Percentiles rank a stretch among this genome's conserved stretches.
phyloP scores from a whole-genome alignment of 2,329 filamentous ascomycete genomes.

The Aaosphaeria arxii region DNA sequence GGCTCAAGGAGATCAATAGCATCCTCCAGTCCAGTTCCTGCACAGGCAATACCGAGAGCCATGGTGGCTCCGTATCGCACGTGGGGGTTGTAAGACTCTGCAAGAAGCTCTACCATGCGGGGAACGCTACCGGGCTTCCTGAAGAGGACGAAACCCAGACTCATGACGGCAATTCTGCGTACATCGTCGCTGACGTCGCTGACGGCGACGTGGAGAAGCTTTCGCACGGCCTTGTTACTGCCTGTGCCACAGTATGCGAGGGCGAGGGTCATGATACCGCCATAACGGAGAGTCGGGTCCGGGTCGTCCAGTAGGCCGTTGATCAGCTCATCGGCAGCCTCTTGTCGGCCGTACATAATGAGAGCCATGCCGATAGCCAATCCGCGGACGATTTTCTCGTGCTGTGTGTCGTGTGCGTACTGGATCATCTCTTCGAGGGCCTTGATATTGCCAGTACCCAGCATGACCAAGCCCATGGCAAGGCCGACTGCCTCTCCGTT shows the following conservation, averaged over 20 bases:
- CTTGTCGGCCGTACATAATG: conserved; percentile 96
- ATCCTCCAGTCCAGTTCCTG: conserved; percentile 91
- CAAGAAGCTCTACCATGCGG: conserved; percentile 96
- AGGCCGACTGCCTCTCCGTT: conserved; percentile 96
- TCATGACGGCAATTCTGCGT: conserved; percentile 93
- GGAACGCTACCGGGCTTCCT: conserved; percentile 95
- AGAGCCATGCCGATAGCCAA: conserved; percentile 94
- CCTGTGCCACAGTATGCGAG: conserved; percentile 95
- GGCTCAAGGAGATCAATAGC: conserved; percentile 95
- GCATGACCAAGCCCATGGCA: conserved; percentile 96
- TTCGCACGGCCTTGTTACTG: conserved; percentile 97
- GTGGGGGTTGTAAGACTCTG: conserved; percentile 98
- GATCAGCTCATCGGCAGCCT: conserved; percentile 90
- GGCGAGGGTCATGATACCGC: conserved; percentile 98
- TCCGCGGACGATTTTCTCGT: conserved; percentile 98
- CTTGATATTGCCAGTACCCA: conserved; percentile 93
- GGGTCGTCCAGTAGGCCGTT: conserved; percentile 90
- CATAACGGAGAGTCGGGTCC: conserved; percentile 89
- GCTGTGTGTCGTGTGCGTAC: conserved; percentile 95
- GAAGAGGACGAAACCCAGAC: conserved; percentile 97
- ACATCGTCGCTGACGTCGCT: conserved; percentile 99
- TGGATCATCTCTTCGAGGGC: conserved; percentile 95
- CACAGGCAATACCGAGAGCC: conserved; percentile 97
- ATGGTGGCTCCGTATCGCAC: conserved; percentile 97
- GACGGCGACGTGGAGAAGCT: conserved; percentile 91